Percentiles rank a stretch among this genome's conserved stretches.
Evolutionary conservation across 768 basidiomycete species (phyloP).

Genomic region (Leucocoprinus birnbaumii): DNA sequence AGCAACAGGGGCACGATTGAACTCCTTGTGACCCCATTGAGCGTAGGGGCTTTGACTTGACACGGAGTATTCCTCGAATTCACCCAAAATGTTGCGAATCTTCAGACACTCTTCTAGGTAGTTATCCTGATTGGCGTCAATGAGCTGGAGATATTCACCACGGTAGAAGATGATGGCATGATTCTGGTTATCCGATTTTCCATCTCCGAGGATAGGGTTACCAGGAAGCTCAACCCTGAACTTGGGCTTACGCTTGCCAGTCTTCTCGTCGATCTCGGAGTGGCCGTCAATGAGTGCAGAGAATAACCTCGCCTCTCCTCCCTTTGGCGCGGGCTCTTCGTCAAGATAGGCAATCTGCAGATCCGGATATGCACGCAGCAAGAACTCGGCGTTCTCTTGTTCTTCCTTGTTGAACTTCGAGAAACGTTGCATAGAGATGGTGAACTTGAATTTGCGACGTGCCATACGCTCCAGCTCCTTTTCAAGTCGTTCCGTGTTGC

Average conservation of each 20-base stretch:
- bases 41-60: constrained; percentile 95
- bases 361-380: constrained; percentile 97
- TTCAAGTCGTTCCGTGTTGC: constrained; percentile 95
- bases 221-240: constrained; percentile 97
- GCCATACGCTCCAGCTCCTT: constrained; percentile 97
- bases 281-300: constrained; percentile 96
- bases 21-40: constrained; percentile 94
- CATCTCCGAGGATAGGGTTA: constrained; percentile 98
- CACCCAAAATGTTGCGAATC: constrained; percentile 95
- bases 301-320: constrained; percentile 87
- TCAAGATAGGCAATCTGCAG: constrained; percentile 98
- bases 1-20: constrained; percentile 86
- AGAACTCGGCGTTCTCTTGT: constrained; percentile 96
- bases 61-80: constrained; percentile 92
- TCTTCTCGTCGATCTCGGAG: constrained; percentile 87
- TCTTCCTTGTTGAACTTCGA: constrained; percentile 99
- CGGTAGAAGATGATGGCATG: constrained; percentile 99
- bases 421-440: constrained; percentile 98
- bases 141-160: constrained; percentile 97
- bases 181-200: constrained; percentile 99
- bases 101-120: constrained; percentile 99
- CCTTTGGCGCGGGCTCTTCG: constrained; percentile 87
- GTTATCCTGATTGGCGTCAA: constrained; percentile 99
- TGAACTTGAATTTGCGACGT: constrained; percentile 96
- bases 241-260: constrained; percentile 91